Evolutionary conservation across 441 rosid species (phyloP).

Genomic region (Brassica hybrid): DNA sequence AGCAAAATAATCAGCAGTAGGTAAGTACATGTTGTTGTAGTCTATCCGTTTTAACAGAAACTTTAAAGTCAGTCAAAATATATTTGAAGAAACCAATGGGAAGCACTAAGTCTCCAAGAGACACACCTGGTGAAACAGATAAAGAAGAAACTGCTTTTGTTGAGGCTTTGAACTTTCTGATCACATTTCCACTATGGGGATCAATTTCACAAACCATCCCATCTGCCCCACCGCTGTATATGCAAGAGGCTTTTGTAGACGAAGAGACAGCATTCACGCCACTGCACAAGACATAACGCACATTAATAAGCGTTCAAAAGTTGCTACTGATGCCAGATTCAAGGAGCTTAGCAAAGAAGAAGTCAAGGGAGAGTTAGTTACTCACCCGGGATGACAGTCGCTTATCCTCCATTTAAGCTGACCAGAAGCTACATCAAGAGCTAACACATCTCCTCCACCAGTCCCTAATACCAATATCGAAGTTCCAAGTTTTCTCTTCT

Average conservation of each 20-base stretch:
- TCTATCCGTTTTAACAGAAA: no score
- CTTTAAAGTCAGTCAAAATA: not conserved
- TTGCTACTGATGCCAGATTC: conserved; percentile 2
- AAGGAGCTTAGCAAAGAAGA: conserved; percentile 5
- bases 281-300: conserved; percentile 56
- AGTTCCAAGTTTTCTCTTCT: conserved; percentile 78
- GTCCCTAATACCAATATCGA: conserved; percentile 82
- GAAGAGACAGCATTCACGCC: conserved; percentile 86
- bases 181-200: conserved; percentile 44
- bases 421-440: conserved; percentile 91
- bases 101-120: not conserved
- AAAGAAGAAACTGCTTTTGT: conserved; percentile 78
- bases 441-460: conserved; percentile 92
- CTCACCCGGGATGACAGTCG: conserved; percentile 97
- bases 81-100: not conserved
- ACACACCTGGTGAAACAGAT: conserved; percentile 75
- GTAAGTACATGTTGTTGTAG: no score
- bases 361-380: conserved; percentile 28
- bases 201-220: conserved; percentile 53
- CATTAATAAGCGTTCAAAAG: conserved; percentile 1
- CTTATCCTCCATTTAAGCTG: conserved; percentile 80
- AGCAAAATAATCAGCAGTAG: no score
- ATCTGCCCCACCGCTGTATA: no score
- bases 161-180: conserved; percentile 71
- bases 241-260: conserved; percentile 59